Evolutionary conservation across 345 rosid species (phyloP).

Genomic region (Gossypium arboreum): DNA sequence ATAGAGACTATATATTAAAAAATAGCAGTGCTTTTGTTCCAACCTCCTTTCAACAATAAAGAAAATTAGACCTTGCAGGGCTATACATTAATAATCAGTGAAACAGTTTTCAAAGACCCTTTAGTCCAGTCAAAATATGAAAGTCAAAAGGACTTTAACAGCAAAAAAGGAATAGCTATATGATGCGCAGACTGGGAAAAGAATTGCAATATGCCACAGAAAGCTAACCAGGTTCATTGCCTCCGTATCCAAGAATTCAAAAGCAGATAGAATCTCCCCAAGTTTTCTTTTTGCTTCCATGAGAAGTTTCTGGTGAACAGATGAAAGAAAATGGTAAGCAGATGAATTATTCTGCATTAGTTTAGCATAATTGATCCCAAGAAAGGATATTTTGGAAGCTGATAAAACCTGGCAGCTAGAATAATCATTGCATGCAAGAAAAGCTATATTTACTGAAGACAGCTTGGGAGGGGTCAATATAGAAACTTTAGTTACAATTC

Average conservation of each 20-base stretch:
- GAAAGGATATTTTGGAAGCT: conserved; percentile 10
- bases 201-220: conserved; percentile 1
- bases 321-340: conserved; percentile 12
- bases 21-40: not conserved
- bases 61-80: not conserved
- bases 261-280: conserved; percentile 91
- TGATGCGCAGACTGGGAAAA: not conserved
- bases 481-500: conserved; percentile 91
- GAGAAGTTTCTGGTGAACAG: conserved; percentile 61
- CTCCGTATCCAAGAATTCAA: conserved; percentile 76
- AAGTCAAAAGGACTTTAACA: conserved; percentile 11
- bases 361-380: not conserved
- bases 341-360: not conserved
- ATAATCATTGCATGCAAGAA: conserved; percentile 83
- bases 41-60: not conserved
- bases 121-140: conserved; percentile 12
- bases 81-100: conserved; percentile 1
- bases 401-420: conserved; percentile 76
- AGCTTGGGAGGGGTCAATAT: conserved; percentile 79
- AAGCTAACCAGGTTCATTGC: conserved; percentile 69
- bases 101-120: not conserved
- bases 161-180: not conserved
- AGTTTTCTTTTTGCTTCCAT: conserved; percentile 82
- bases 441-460: conserved; percentile 79
- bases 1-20: not conserved